These are phyloP conservation scores for Epichloe uncinata DNA, from an alignment of 2,329 filamentous ascomycete species.

Conservation along the genomic window DNA sequence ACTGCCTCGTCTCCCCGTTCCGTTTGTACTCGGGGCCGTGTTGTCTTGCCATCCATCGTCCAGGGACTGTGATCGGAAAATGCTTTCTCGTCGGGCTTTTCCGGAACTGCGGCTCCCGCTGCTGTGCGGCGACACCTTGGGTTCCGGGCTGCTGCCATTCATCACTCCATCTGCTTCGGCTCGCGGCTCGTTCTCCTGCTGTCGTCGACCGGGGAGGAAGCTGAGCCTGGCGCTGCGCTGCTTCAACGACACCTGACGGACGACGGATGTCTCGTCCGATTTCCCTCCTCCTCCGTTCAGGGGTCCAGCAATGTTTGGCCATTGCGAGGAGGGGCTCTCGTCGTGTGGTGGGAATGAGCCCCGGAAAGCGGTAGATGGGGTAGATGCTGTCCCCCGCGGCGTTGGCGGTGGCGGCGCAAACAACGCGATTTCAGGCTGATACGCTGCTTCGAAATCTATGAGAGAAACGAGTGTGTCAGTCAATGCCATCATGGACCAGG, in stretches of 20 bases:
- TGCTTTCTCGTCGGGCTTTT: slow-evolving; percentile 26
- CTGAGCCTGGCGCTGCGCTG: slow-evolving; percentile 41
- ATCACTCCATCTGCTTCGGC: slow-evolving; percentile 15
- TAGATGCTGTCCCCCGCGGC: slow-evolving; percentile 25
- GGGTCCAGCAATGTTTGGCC: slow-evolving; percentile 19
- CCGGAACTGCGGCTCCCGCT: slow-evolving; percentile 14
- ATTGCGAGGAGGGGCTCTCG: slow-evolving; percentile 16
- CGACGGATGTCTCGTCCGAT: slow-evolving; percentile 36
- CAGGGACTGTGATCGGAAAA: slow-evolving; percentile 29
- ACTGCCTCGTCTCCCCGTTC: slow-evolving; percentile 10
- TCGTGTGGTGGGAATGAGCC: slow-evolving; percentile 31
- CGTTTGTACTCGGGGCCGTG: neutral
- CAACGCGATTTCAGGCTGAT: slow-evolving; percentile 51
- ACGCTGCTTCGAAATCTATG: slow-evolving; percentile 47
- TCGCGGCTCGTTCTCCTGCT: slow-evolving; percentile 25
- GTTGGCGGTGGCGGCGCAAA: slow-evolving; percentile 38
- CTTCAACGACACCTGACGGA: slow-evolving; percentile 37
- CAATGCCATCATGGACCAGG: neutral
- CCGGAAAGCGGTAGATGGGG: slow-evolving; percentile 31
- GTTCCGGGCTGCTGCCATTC: slow-evolving; percentile 20
- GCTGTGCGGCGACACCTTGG: slow-evolving; percentile 17
- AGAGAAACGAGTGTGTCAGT: neutral
- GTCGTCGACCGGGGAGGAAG: slow-evolving; percentile 38
- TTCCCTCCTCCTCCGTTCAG: slow-evolving; percentile 21
- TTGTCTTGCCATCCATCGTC: slow-evolving; percentile 14